phyloP scores from a whole-genome alignment of 805 yeast genomes.

The Teunomyces lycoperdinae region DNA sequence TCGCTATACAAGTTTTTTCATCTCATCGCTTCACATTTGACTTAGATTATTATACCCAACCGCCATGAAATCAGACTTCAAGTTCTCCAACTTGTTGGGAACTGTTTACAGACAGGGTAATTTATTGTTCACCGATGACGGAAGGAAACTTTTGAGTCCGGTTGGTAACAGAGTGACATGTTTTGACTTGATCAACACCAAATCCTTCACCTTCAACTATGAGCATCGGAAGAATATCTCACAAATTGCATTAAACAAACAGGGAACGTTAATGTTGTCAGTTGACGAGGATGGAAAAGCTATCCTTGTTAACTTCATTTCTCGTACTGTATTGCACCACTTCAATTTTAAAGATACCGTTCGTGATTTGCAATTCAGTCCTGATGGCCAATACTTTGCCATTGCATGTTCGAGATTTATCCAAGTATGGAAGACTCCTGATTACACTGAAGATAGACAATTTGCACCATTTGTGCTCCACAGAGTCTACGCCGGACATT shows the following conservation, averaged over 20 bases:
- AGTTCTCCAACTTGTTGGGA: conserved; percentile 86
- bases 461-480: conserved; percentile 95
- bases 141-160: conserved; percentile 78
- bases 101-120: conserved; percentile 96
- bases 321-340: conserved; percentile 86
- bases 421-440: conserved; percentile 94
- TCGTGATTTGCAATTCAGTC: conserved; percentile 73
- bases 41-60: background rate
- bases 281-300: conserved; percentile 94
- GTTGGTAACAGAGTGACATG: conserved; percentile 92
- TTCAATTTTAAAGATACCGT: conserved; percentile 87
- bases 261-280: conserved; percentile 73
- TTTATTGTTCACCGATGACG: conserved; percentile 80
- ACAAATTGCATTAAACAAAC: conserved; percentile 77
- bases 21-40: conserved; percentile 3
- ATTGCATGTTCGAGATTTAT: conserved; percentile 77
- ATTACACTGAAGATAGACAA: conserved; percentile 75
- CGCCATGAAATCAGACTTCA: conserved; percentile 80
- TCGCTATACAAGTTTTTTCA: conserved; percentile 5
- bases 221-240: conserved; percentile 87
- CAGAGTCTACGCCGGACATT: conserved; percentile 90
- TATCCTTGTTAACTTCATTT: conserved; percentile 77
- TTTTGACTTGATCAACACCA: conserved; percentile 80
- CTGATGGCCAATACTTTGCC: conserved; percentile 86
- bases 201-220: conserved; percentile 84